These are phyloP conservation scores for Rhizopogon salebrosus DNA, from an alignment of 768 basidiomycete genomes.

Conservation along the genomic window DNA sequence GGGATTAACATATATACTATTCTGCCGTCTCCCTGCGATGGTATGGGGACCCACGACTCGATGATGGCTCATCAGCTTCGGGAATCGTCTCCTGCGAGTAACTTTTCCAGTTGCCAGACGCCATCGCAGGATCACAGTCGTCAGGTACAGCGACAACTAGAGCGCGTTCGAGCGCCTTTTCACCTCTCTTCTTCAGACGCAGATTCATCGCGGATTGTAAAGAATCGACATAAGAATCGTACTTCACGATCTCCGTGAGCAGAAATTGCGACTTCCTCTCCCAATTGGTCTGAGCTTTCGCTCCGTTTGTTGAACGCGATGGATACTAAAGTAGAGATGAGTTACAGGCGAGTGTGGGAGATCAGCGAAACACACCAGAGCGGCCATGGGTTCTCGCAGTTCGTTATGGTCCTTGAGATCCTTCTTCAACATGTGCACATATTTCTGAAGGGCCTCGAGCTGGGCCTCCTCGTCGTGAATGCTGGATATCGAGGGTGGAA, in stretches of 20 bases:
- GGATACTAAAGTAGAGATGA: constrained; percentile 56
- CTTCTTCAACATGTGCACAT: constrained; percentile 66
- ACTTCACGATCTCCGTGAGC: constrained; percentile 90
- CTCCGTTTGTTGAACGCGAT: constrained; percentile 63
- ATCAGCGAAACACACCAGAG: constrained; percentile 49
- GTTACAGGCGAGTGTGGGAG: not conserved
- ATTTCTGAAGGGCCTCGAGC: constrained; percentile 81
- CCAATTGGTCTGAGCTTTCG: constrained; percentile 87
- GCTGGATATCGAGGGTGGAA: constrained; percentile 79
- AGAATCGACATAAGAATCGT: constrained; percentile 91
- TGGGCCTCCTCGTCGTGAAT: constrained; percentile 90
- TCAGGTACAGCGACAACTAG: constrained; percentile 32
- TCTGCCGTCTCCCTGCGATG: constrained; percentile 44
- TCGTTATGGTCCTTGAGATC: constrained; percentile 84
- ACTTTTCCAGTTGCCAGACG: constrained; percentile 35
- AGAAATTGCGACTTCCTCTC: constrained; percentile 87
- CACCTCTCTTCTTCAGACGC: constrained; percentile 84
- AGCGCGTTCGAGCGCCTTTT: constrained; percentile 70
- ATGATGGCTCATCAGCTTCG: constrained; percentile 39
- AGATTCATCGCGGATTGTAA: constrained; percentile 78
- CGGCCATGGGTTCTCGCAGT: constrained; percentile 75
- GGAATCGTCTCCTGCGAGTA: constrained; percentile 42
- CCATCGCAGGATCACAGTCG: constrained; percentile 23
- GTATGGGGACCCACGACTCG: constrained; percentile 18
- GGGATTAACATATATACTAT: constrained; percentile 18